Conservation (phyloP, 768 basidiomycete genomes). For the Baorangia bicolor region DNA sequence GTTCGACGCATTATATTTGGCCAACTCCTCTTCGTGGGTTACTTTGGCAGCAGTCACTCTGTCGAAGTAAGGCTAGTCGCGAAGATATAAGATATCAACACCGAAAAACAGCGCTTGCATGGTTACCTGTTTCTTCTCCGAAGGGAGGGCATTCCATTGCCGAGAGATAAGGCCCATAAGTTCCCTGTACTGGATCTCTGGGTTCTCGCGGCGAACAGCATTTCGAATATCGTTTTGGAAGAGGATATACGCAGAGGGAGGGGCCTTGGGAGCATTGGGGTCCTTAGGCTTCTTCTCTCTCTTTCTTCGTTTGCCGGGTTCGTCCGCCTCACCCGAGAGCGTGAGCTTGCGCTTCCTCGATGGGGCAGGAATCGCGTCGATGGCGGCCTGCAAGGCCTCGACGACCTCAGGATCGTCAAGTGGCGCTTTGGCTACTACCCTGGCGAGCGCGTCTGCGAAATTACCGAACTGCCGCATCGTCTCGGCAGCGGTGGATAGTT, state of each 20-base stretch:
- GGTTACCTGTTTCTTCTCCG: slow-evolving; percentile 74
- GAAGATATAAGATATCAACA: background rate
- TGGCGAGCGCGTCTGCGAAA: slow-evolving; percentile 59
- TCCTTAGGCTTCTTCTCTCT: slow-evolving; percentile 70
- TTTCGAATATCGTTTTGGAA: slow-evolving; percentile 91
- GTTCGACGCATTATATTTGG: slow-evolving; percentile 59
- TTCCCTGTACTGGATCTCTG: slow-evolving; percentile 66
- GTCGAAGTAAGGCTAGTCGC: slow-evolving; percentile 32
- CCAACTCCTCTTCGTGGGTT: slow-evolving; percentile 61
- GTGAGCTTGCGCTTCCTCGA: slow-evolving; percentile 54
- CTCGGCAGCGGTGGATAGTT: slow-evolving; percentile 56
- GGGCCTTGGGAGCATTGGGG: slow-evolving; percentile 92
- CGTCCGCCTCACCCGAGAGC: slow-evolving; percentile 32
- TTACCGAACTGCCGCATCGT: slow-evolving; percentile 62
- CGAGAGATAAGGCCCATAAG: slow-evolving; percentile 69
- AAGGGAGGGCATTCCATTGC: slow-evolving; percentile 68
- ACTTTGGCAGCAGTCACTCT: slow-evolving; percentile 59
- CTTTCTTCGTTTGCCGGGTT: slow-evolving; percentile 36
- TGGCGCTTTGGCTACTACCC: slow-evolving; percentile 41
- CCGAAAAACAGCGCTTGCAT: background rate
- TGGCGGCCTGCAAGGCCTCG: slow-evolving; percentile 27
- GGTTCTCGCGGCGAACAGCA: slow-evolving; percentile 63
- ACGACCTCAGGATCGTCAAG: slow-evolving; percentile 33
- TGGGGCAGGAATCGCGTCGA: slow-evolving; percentile 32
- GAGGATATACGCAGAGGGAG: slow-evolving; percentile 88